Base-by-base conservation (phyloP, 805 yeast species). In the Starmera caribaea region DNA sequence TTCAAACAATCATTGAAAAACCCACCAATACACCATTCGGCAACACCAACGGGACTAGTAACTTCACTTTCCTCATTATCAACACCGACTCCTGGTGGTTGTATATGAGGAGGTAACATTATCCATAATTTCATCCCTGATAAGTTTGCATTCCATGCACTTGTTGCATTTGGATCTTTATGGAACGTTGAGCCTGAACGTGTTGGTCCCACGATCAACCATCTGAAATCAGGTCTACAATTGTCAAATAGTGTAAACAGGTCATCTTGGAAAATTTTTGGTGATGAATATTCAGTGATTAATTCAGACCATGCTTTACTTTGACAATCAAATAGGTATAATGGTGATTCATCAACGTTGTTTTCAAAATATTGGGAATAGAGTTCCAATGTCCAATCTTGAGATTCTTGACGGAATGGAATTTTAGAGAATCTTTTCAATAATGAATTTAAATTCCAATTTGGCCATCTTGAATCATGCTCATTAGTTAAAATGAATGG, bases 131-230 rank as follows among this genome's bases (percentile, higher is more conserved):
- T 87, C 39, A 72, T 62, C 1, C 96, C 96, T 2, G 72, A 64
- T 2, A 88, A 58, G 2, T 79, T 76, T 0, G 89, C 74, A 56
- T 88, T 88, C 96, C 96, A 88, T 0, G 96, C 96, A 38, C 82
- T 76, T 0, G 96, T 89, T 35, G 76, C 74, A 55, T 88, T 88
- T 8, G 97, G 97, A 53, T 88, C 97, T 51, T 89, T 88, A 58
- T 88, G 97, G 58, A 87, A 88, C 0, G 94, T 82, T 1, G 95
- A 84, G 0, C 96, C 97, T 8, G 87, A 77, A 37, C 94, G 61
- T 16, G 63, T 66, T 2, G 95, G 88, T 0, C 97, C 97, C 8
- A 83, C 71, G 36, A 89, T 89, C 16, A 88, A 63, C 97, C 97
- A 88, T n/a, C 90, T 73, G 56, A 83, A 81, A 58, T 88, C 96